Percentiles rank a stretch among this genome's conserved stretches.
phyloP scores from a whole-genome alignment of 2,329 filamentous ascomycete genomes.

The Monilinia vaccinii-corymbosi region DNA sequence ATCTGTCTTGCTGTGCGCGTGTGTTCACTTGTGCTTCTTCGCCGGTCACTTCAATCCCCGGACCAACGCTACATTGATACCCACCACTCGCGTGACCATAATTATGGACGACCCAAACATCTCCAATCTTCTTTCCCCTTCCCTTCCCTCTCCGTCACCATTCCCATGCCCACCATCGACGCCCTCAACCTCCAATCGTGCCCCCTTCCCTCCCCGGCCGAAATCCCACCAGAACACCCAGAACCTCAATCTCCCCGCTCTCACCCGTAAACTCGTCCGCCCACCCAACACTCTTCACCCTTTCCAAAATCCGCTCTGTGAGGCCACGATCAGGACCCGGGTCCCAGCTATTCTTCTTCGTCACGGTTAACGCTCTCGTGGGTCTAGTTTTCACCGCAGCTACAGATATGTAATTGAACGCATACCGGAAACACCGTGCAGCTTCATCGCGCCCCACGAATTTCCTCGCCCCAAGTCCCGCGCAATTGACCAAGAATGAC shows the following conservation, averaged over 20 bases:
- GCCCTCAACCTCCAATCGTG: constrained; percentile 30
- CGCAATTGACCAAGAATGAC: constrained; percentile 38
- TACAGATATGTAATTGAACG: too few relatives aligned
- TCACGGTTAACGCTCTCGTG: too few relatives aligned
- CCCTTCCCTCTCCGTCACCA: background rate
- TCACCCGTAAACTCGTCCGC: constrained; percentile 2
- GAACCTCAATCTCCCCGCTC: constrained; percentile 2
- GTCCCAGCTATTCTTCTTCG: constrained; percentile 25
- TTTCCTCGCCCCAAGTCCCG: constrained; percentile 33
- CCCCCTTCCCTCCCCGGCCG: constrained; percentile 20
- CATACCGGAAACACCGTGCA: constrained; percentile 33
- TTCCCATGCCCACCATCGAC: background rate
- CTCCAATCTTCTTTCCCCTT: constrained; percentile 17
- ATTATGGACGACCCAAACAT: constrained; percentile 33
- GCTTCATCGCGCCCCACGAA: constrained; percentile 29
- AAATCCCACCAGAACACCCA: constrained; percentile 12
- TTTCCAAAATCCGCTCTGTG: constrained; percentile 18
- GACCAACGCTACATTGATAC: constrained; percentile 28
- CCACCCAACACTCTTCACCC: constrained; percentile 8
- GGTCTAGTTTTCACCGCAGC: too few relatives aligned
- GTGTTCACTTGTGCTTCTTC: too few relatives aligned
- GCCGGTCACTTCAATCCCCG: background rate
- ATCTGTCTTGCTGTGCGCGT: too few relatives aligned
- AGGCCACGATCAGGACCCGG: constrained; percentile 27
- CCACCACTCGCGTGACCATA: constrained; percentile 40